These are phyloP conservation scores for Neonothopanus nambi DNA, from an alignment of 1,284 basidiomycete genomes.

Conservation along the genomic window DNA sequence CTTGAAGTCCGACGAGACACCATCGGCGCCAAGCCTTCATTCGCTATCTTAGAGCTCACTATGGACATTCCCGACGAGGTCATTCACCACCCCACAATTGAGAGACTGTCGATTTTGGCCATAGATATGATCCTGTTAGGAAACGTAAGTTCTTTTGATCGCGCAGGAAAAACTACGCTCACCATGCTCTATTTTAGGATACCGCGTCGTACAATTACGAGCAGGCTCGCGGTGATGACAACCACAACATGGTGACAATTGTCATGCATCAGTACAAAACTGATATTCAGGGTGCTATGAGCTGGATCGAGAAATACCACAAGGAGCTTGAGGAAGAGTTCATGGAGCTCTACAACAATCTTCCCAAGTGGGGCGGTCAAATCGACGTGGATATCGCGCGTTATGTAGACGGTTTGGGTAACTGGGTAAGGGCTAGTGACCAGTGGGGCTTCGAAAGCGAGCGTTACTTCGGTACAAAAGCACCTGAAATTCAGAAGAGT, in stretches of 20 bases:
- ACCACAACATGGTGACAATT: constrained; percentile 45
- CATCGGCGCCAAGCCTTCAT: constrained; percentile 43
- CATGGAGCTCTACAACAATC: constrained; percentile 22
- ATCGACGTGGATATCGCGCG: constrained; percentile 30
- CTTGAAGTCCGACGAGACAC: constrained; percentile 40
- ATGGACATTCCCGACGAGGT: constrained; percentile 43
- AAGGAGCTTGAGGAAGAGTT: constrained; percentile 29
- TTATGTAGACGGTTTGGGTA: constrained; percentile 42
- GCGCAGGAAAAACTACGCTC: not conserved
- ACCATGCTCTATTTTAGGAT: constrained; percentile 28
- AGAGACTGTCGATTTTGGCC: constrained; percentile 30
- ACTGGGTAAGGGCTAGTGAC: constrained; percentile 43
- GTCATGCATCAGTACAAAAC: constrained; percentile 38
- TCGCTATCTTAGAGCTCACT: constrained; percentile 36
- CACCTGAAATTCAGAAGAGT: constrained; percentile 24
- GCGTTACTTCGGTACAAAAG: constrained; percentile 41
- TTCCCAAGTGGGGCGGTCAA: constrained; percentile 35
- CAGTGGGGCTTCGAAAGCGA: constrained; percentile 43
- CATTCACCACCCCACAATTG: constrained; percentile 38
- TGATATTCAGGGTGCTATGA: constrained; percentile 34
- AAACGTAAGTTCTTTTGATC: constrained; percentile 34
- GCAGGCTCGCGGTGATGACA: constrained; percentile 42
- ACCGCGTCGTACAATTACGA: constrained; percentile 44
- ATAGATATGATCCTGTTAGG: constrained; percentile 44
- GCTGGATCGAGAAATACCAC: constrained; percentile 30